Conservation (phyloP, 2,329 filamentous ascomycete species). For the Fusarium foetens region DNA sequence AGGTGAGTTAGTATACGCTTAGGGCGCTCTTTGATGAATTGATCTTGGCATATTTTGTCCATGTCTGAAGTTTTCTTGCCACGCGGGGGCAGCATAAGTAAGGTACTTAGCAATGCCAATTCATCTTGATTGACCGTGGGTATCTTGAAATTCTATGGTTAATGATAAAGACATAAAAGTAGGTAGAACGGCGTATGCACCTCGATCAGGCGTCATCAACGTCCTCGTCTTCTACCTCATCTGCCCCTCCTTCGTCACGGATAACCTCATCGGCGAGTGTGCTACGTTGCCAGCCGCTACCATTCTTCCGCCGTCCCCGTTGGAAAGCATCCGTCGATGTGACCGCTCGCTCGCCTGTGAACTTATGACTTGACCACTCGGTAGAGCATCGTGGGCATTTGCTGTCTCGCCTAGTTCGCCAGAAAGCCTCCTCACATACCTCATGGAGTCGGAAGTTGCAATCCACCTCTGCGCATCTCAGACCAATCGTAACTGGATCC, state of each 20-base stretch:
- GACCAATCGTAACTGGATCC: slow-evolving; percentile 86
- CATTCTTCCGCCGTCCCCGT: slow-evolving; percentile 52
- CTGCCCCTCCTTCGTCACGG: slow-evolving; percentile 43
- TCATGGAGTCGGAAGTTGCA: slow-evolving; percentile 81
- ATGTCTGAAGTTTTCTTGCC: background rate
- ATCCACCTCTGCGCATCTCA: slow-evolving; percentile 75
- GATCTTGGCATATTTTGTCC: background rate
- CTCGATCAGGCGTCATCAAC: slow-evolving; percentile 29
- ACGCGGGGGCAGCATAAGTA: background rate
- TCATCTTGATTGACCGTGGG: slow-evolving; percentile 29
- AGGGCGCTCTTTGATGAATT: background rate
- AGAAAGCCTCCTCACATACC: slow-evolving; percentile 78
- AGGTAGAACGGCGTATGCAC: background rate
- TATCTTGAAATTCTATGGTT: slow-evolving; percentile 33
- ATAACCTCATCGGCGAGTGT: slow-evolving; percentile 51
- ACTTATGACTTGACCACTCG: slow-evolving; percentile 61
- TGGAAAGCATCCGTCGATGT: slow-evolving; percentile 64
- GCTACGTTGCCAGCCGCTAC: slow-evolving; percentile 45
- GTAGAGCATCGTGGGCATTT: slow-evolving; percentile 71
- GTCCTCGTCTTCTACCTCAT: slow-evolving; percentile 41
- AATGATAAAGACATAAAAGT: slow-evolving; percentile 2
- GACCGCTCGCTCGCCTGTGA: slow-evolving; percentile 66
- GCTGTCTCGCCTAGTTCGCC: slow-evolving; percentile 69
- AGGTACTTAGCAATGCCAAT: slow-evolving; percentile 3
- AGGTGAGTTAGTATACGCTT: background rate